Base-by-base conservation (phyloP, 371 early-diverging fungal species). In the Neoconidiobolus thromboides region DNA sequence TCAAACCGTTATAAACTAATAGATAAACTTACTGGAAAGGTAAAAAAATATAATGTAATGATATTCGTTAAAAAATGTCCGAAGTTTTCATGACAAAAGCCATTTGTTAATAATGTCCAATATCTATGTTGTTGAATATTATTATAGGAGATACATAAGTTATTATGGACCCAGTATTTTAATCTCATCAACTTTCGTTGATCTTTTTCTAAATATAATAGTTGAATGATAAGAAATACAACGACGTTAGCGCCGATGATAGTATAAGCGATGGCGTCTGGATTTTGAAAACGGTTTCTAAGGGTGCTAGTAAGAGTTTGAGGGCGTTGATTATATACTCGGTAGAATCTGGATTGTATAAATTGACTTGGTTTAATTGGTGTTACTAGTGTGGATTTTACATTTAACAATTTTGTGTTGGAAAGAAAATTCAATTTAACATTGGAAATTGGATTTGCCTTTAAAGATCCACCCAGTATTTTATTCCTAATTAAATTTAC, bases 11-110 rank as follows among this genome's bases (percentile, higher is more conserved):
- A 26, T 26, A 26, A 26, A 26, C 26, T 26, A 26, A 26, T 26
- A 26, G 39, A 42, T 5, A 7, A 41, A 46, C 46, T 41, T 57
- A 57, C 57, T 5, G 57, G 12, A 9, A 15, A n/a, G 10, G 44
- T 44, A 46, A 57, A 57, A 37, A 40, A 43, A 14, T 57, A 43
- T 14, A 57, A 43, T 5, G 57, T 57, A 12, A 57, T 57, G 3
- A 44, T 43, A 14, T 57, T 57, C 26, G 38, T 26, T 9, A 43
- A 6, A 10, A 57, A 37, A 14, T 57, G 57, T 14, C 41, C 12
- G 37, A 57, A 40, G 6, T 37, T 14, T 10, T 43, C 47, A 37
- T 57, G 57, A 6, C 44, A 43, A 37, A 57, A 57, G n/a, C 6
- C 3, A 4, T 10, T 3, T n/a, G 57, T 57, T 2, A 57, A 12